Conservation (phyloP, 2,329 filamentous ascomycete genomes). For the Rutstroemia sp. region DNA sequence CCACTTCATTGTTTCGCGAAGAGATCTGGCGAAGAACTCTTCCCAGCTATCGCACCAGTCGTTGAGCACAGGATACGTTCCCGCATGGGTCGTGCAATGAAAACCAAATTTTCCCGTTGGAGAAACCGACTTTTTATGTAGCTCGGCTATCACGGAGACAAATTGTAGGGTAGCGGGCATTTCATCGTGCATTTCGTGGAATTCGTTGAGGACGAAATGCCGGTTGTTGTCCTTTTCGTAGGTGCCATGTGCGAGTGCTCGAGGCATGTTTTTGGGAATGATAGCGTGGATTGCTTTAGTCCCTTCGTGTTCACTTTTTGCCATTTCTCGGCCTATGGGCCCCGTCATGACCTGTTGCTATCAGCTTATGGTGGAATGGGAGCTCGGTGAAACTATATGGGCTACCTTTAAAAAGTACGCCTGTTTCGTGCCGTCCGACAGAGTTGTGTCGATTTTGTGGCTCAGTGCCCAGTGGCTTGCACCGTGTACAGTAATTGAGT, state of each 20-base stretch:
- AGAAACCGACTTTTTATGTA: constrained; percentile 14
- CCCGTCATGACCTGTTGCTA: neutral
- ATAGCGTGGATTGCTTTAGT: neutral
- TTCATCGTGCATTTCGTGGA: constrained; percentile 22
- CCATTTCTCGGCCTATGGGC: neutral
- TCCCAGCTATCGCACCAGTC: constrained; percentile 2
- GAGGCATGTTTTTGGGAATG: neutral
- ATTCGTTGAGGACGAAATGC: constrained; percentile 27
- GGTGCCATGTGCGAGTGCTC: neutral
- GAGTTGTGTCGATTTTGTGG: neutral
- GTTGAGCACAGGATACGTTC: constrained; percentile 9
- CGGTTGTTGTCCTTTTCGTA: constrained; percentile 19
- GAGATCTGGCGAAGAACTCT: neutral
- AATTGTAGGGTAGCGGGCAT: constrained; percentile 19
- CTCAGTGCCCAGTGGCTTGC: neutral
- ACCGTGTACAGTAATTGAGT: neutral
- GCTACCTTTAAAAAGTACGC: neutral
- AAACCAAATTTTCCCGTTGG: constrained; percentile 4
- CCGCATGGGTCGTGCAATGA: constrained; percentile 29
- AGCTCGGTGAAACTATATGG: neutral
- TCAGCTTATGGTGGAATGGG: neutral
- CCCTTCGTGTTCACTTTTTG: neutral
- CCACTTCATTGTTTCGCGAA: neutral
- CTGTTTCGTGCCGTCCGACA: neutral
- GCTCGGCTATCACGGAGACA: constrained; percentile 16